Evolutionary conservation across 2,329 filamentous ascomycete species (phyloP), one percentile per base, ranked within the genome.

Genomic region (Sporothrix globosa): DNA sequence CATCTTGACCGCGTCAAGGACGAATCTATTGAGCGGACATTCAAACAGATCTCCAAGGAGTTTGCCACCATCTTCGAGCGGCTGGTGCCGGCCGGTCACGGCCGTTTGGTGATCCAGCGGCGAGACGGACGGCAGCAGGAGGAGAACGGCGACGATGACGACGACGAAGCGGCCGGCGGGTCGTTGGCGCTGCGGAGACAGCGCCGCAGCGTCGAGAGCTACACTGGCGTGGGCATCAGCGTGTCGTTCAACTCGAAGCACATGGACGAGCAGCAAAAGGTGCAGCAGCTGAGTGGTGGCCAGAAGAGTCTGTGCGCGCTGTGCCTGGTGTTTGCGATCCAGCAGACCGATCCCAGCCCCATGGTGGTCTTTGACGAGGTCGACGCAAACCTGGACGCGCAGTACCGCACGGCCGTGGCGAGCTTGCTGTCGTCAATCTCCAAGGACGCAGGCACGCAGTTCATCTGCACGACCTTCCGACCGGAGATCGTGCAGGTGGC

Each of bases 341-440:
- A 99, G 81, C 92, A 94, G 75, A 97, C 95, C 72, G 96, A 99
- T 79, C 96, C 95, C 11, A 96, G 95, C 58, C 96, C 96, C 1
- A 98, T 99, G 85, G 97, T 99, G 79, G 94, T 99, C 77, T 99
- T 99, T 76, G 96, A 99, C 80, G 96, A 99, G 81, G 97, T 99
- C 74, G 96, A 99, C 78, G 96, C 96, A 80, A 99, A 99, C 79
- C 87, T 99, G 30, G 96, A 99, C 79, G 94, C 96, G 0, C 96
- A 99, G 81, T 99, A 99, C 83, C 91, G 96, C 72, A 97, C 96
- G 1, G 95, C 96, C 0, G 96, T 99, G 13, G 96, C 96, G 2
- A 87, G 92, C 70, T 92, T 98, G 83, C 86, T 99, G 27, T 85
- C 95, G 77, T 90, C 89, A 69, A 93, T 93, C 73, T 92, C 90